Conservation (phyloP, 2,329 filamentous ascomycete genomes). For the Cercospora zeae-maydis region DNA sequence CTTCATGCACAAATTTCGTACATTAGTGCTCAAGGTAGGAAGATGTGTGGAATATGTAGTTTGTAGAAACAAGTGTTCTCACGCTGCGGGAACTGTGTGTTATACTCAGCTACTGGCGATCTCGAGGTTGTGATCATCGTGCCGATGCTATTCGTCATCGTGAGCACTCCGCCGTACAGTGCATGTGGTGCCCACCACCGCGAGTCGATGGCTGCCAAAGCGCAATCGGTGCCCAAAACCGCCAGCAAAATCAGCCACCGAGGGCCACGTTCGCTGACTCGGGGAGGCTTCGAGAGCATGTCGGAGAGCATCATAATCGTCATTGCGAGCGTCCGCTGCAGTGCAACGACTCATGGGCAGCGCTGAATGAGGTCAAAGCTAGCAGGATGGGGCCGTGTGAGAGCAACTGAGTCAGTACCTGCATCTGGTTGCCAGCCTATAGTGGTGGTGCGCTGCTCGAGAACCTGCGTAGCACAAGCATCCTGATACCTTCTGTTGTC, state of each 20-base stretch:
- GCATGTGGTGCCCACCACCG: slow-evolving; percentile 15
- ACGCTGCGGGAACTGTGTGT: slow-evolving; percentile 5
- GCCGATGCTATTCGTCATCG: slow-evolving; percentile 14
- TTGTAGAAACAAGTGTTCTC: slow-evolving; percentile 1
- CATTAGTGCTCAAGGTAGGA: slow-evolving; percentile 1
- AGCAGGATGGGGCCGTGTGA: background rate
- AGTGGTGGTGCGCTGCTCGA: background rate
- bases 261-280: slow-evolving; percentile 14
- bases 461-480: slow-evolving; percentile 5
- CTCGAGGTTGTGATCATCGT: slow-evolving; percentile 12
- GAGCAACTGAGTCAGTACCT: slow-evolving; percentile 13
- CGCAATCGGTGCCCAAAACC: slow-evolving; percentile 15
- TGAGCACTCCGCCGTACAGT: background rate
- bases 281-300: slow-evolving; percentile 6
- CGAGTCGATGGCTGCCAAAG: slow-evolving; percentile 16
- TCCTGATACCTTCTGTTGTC: background rate
- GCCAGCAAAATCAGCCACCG: slow-evolving; percentile 1
- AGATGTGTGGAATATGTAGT: background rate
- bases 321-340: slow-evolving; percentile 1
- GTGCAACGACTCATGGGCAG: slow-evolving; percentile 10
- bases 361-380: slow-evolving; percentile 7
- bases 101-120: slow-evolving; percentile 16
- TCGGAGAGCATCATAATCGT: slow-evolving; percentile 13
- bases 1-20: slow-evolving; percentile 12
- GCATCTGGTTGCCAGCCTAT: slow-evolving; percentile 12